Base-by-base conservation (phyloP, 116 monocot genomes). In the Papilionanthe hybrid region DNA sequence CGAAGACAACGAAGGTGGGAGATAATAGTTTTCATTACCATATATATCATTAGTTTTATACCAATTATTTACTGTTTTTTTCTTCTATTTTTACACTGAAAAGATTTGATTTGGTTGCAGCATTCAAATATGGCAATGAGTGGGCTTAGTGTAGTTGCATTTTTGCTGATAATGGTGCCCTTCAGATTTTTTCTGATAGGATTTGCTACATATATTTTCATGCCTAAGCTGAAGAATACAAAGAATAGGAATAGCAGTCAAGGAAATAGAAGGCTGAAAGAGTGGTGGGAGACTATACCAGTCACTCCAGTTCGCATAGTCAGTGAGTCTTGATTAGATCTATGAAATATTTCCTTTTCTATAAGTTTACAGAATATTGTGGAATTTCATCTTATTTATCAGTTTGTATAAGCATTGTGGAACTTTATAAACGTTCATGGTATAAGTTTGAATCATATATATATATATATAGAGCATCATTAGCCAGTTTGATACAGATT, bases 201-300 rank as follows among this genome's bases (percentile, higher is more conserved):
- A 9, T 18, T 82, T 0, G 72, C 42, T 37, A 1, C 85, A 6
- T 81, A 42, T 20, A 19, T 32, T 47, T 93, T 93, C 80, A 2
- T 81, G 27, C 27, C 83, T 17, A 84, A 78, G 48, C 79, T 32
- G 0, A 80, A 63, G 45, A 76, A 72, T 0, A 71, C 41, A 10
- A 85, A 80, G 27, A 75, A 81, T n/a, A 45, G 25, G 81, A 60
- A 82, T 0, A 77, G 63, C 53, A 71, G 65, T 6, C 81, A 80
- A 9, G 85, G 82, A 1, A 80, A 88, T 49, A 82, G 96, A 69
- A 85, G 95, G 75, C 76, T 93, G 77, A 87, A 79, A 55, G 96
- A 96, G 55, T 96, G 93, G 93, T 93, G 96, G 96, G 90, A 93
- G 25, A 85, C 90, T 10, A 96, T 96, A 48, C 93, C 96, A 37